Conservation (phyloP, 192 early-diverging fungal genomes). For the Backusella mclennaniae region DNA sequence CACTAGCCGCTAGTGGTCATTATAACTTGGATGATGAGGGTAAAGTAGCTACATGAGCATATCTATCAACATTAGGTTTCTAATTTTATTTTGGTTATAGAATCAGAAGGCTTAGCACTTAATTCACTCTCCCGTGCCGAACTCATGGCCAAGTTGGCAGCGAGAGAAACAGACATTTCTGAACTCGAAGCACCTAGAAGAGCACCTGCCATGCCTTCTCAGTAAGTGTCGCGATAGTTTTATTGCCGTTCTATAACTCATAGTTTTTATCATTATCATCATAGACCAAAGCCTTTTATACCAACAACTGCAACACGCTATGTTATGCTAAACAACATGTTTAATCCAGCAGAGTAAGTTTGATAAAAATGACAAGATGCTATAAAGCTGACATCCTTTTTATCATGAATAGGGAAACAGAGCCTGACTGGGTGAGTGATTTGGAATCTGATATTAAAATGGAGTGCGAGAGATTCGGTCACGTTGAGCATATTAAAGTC, state of each 20-base stretch:
- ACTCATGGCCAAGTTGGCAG: slow-evolving; percentile 80
- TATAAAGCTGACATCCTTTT: neutral
- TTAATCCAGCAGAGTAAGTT: slow-evolving; percentile 77
- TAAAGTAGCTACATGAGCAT: neutral
- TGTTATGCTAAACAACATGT: slow-evolving; percentile 85
- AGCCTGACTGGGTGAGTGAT: slow-evolving; percentile 80
- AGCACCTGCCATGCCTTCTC: neutral
- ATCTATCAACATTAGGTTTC: neutral
- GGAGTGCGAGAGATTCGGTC: slow-evolving; percentile 82
- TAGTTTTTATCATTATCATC: neutral
- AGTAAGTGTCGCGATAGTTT: neutral
- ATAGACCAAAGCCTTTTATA: slow-evolving; percentile 43
- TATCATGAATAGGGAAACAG: slow-evolving; percentile 62
- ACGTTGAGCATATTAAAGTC: slow-evolving; percentile 71
- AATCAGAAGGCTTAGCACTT: slow-evolving; percentile 61
- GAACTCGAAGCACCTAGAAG: slow-evolving; percentile 35
- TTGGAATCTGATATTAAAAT: slow-evolving; percentile 81
- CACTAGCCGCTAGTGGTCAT: slow-evolving; percentile 30
- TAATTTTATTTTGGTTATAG: slow-evolving; percentile 18
- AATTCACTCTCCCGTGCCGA: slow-evolving; percentile 70
- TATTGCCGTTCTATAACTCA: neutral
- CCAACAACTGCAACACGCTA: slow-evolving; percentile 57
- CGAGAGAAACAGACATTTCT: slow-evolving; percentile 45
- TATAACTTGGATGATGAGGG: slow-evolving; percentile 51
- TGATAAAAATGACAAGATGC: neutral